Evolutionary conservation across 1,139 yeast species (phyloP), one percentile per base, ranked within the genome.

Genomic region (Saccharomyces hybrid): DNA sequence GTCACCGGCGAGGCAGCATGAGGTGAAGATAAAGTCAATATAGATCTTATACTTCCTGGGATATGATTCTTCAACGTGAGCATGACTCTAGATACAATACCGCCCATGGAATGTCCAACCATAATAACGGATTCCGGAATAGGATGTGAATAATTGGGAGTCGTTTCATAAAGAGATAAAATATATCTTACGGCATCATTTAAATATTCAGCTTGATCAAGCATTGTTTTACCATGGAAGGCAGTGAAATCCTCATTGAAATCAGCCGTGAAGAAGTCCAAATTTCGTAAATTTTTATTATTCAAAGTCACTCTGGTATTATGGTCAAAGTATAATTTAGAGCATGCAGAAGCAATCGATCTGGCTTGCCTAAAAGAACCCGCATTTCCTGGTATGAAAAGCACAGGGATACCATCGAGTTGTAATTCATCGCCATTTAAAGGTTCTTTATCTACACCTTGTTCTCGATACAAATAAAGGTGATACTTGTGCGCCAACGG

Each of bases 241-340:
- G 99, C 99, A 0, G 98, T 90, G 62, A 90, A 85, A 67, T 93
- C 99, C 71, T 93, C 98, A 65, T 90, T 89, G 72, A 93, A 93
- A 67, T 93, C 97, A 1, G 96, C 95, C 0, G 95, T 76, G 67
- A 88, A 91, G 67, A 88, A 85, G 66, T 90, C 97, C 52, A 85
- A 71, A 62, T 80, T 79, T 50, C 71, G 68, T 1, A 76, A 69
- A 51, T 72, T 64, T 8, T 65, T 62, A 55, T 76, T 73, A 13
- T 57, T 50, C 26, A 69, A 57, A 29, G 66, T 59, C 1, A 64
- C 59, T 47, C 66, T 64, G 20, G 73, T 71, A 1, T 76, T 73
- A 38, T 1, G 3, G 2, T 38, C 44, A 58, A 72, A 76, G 60
- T 71, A 82, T 5, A 81, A 65, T 52, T 77, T 76, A 1, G 91